A percentile compares a stretch with the other conserved stretches of the same genome.
Conservation (phyloP, 1,139 yeast genomes). For the Blastobotrys buckinghamii region DNA sequence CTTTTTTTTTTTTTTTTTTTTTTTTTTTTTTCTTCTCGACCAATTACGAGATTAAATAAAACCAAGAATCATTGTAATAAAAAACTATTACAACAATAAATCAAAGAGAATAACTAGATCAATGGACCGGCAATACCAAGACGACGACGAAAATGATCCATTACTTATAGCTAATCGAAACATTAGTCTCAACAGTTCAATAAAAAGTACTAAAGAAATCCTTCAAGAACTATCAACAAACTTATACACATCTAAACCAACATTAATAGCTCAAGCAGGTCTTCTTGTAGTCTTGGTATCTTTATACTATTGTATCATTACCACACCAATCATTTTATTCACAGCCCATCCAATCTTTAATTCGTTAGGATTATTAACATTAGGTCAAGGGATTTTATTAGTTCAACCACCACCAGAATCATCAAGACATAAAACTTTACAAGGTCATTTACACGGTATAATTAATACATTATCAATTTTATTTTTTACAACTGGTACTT, state of each 20-base stretch:
- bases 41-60: too few relatives aligned
- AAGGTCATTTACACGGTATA: slow-evolving; percentile 28
- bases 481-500: slow-evolving; percentile 20
- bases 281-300: slow-evolving; percentile 13
- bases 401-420: slow-evolving; percentile 25
- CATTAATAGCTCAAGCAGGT: slow-evolving; percentile 19
- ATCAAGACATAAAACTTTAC: slow-evolving; percentile 23
- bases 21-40: too few relatives aligned
- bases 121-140: not conserved
- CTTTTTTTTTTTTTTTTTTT: too few relatives aligned
- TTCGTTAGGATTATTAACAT: slow-evolving; percentile 19
- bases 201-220: not conserved
- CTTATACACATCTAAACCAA: slow-evolving; percentile 2
- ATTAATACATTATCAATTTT: slow-evolving; percentile 21
- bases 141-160: not conserved
- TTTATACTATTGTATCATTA: slow-evolving; percentile 18
- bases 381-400: slow-evolving; percentile 22
- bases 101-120: too few relatives aligned
- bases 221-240: not conserved
- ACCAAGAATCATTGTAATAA: too few relatives aligned
- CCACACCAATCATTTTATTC: slow-evolving; percentile 20
- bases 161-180: slow-evolving; percentile 1
- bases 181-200: not conserved
- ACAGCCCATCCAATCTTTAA: slow-evolving; percentile 26
- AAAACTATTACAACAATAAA: too few relatives aligned